Evolutionary conservation across 306 rosid species (phyloP).

Genomic region (Glycine tomentella): DNA sequence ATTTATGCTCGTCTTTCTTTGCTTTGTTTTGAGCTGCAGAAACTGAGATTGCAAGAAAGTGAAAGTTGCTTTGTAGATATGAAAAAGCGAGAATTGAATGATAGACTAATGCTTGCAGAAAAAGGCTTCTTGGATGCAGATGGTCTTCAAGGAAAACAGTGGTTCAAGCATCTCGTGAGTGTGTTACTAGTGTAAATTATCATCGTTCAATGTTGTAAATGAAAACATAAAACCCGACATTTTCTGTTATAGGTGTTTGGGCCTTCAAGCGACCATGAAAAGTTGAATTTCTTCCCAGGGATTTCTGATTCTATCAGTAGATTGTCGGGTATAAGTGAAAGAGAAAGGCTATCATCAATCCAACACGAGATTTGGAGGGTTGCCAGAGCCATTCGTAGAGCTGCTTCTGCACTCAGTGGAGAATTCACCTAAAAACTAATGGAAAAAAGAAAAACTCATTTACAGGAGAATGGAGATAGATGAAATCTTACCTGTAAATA

Average conservation of each 20-base stretch:
- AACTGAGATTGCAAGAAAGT: slow-evolving; percentile 58
- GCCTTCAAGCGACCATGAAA: slow-evolving; percentile 63
- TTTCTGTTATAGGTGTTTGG: slow-evolving; percentile 70
- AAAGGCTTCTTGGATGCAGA: slow-evolving; percentile 80
- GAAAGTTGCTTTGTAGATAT: slow-evolving; percentile 48
- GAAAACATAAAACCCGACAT: slow-evolving; percentile 8
- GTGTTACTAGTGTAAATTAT: background rate
- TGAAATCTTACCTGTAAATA: slow-evolving; percentile 36
- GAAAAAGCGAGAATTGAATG: slow-evolving; percentile 78
- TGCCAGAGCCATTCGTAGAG: slow-evolving; percentile 81
- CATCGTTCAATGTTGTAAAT: background rate
- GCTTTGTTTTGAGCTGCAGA: slow-evolving; percentile 54
- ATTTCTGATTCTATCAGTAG: slow-evolving; percentile 69
- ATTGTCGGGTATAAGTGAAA: slow-evolving; percentile 46
- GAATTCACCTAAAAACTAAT: slow-evolving; percentile 57
- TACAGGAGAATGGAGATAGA: background rate
- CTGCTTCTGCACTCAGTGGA: slow-evolving; percentile 77
- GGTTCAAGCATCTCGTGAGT: slow-evolving; percentile 98
- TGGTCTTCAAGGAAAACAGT: slow-evolving; percentile 66
- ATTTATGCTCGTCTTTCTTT: slow-evolving; percentile 32
- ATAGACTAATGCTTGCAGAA: slow-evolving; percentile 79
- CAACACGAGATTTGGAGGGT: slow-evolving; percentile 94
- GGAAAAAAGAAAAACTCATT: background rate
- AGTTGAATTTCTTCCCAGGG: slow-evolving; percentile 79
- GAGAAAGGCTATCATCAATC: slow-evolving; percentile 55